Base-by-base conservation (phyloP, 2,329 filamentous ascomycete species). In the Blumeria hordei region DNA sequence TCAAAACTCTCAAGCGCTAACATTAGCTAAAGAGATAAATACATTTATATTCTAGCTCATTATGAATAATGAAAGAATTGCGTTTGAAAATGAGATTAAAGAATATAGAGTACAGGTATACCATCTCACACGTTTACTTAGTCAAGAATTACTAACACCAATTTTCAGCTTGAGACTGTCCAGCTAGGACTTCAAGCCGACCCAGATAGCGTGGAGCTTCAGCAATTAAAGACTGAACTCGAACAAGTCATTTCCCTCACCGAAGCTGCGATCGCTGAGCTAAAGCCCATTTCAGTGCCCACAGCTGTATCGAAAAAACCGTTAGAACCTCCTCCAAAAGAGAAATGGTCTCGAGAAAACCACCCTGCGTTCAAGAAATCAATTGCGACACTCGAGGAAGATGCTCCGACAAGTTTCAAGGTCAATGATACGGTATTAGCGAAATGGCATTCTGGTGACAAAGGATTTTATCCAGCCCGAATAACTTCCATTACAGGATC, bases 401-500 rank as follows among this genome's bases (percentile, higher is more conserved):
- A 75, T 35, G 67, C 69, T 2, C 70, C 74, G 0, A 72, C 74
- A 2, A 74, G 74, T 9, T 94, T 88, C 69, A 78, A 83, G 56
- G 85, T 94, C 60, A 94, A 94, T 66, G 92, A 98, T 64, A 84
- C 74, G 35, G 85, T 95, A 55, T 74, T 92, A 67, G 92, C 90
- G 50, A 88, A 90, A 69, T 98, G 88, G 86, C 71, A 83, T 50
- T 84, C 86, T 9, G 88, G 87, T 55, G 92, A 98, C 68, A 87
- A 85, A 64, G 77, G 77, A 28, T 95, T 88, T 70, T 96, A 96
- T 70, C 83, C 87, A 49, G 92, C 88, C 44, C 82, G 86, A 63
- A 94, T 98, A 67, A 90, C 87, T 54, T 88, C 85, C 54, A 88
- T 95, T 62, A 95, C 90, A 21, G 92, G 92, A 57, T 94, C 88